Evolutionary conservation across 108 stramenopile genomes (phyloP).

Genomic region (Cyclotella sp.): DNA sequence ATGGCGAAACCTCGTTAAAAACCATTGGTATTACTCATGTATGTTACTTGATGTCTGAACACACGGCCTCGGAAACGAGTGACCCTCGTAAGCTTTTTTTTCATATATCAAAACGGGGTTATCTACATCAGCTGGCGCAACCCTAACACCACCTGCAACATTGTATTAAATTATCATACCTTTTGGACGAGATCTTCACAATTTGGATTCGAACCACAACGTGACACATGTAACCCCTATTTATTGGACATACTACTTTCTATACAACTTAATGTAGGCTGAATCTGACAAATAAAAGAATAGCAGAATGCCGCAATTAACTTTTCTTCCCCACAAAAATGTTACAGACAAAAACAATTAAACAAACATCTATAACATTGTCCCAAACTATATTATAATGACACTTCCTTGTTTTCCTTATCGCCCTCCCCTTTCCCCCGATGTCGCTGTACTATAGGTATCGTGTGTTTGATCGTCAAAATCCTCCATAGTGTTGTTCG

Average conservation of each 20-base stretch:
- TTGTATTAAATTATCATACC: too few relatives aligned
- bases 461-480: constrained; percentile 23
- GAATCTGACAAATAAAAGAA: constrained; percentile 1
- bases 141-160: too few relatives aligned
- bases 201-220: not conserved
- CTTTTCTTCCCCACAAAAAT: not conserved
- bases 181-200: not conserved
- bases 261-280: constrained; percentile 7
- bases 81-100: too few relatives aligned
- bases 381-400: not conserved
- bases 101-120: too few relatives aligned
- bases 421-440: constrained; percentile 11
- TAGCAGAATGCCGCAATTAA: constrained; percentile 2
- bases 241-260: constrained; percentile 5
- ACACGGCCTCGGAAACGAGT: too few relatives aligned
- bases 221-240: not conserved
- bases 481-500: constrained; percentile 38
- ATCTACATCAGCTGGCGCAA: too few relatives aligned
- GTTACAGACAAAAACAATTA: constrained; percentile 9
- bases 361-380: constrained; percentile 21
- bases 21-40: too few relatives aligned
- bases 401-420: not conserved
- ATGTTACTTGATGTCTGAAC: too few relatives aligned
- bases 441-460: constrained; percentile 18
- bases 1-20: too few relatives aligned